phyloP scores from a whole-genome alignment of 192 early-diverging fungal genomes.

The Cetraspora pellucida region DNA sequence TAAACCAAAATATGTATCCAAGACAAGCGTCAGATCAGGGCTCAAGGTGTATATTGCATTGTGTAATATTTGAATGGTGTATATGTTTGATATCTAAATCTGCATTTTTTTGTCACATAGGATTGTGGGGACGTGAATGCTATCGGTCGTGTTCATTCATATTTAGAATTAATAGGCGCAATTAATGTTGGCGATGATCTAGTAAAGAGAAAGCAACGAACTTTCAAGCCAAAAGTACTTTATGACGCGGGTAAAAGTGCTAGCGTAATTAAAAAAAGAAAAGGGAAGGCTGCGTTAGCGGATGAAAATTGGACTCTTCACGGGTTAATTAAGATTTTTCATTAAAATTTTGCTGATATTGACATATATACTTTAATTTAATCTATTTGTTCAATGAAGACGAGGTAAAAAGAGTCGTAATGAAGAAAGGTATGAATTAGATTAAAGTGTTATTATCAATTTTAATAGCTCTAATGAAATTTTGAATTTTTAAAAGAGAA shows the following conservation, averaged over 20 bases:
- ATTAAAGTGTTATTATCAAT: neutral
- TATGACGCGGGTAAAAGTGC: neutral
- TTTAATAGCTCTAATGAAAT: too few relatives aligned
- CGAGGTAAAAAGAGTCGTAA: neutral
- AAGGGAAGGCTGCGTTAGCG: neutral
- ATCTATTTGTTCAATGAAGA: neutral
- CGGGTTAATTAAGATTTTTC: neutral
- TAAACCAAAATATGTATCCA: conserved; percentile 78
- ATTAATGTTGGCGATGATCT: conserved; percentile 72
- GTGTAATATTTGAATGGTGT: neutral
- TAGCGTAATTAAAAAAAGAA: neutral
- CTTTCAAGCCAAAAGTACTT: conserved; percentile 6
- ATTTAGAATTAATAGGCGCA: conserved; percentile 72
- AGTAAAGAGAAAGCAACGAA: neutral
- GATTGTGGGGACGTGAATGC: conserved; percentile 95
- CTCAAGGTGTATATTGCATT: conserved; percentile 49
- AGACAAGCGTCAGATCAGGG: conserved; percentile 73
- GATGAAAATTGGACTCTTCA: neutral
- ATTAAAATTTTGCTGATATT: neutral
- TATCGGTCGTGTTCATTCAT: conserved; percentile 83
- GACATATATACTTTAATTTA: neutral
- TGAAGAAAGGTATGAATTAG: neutral
- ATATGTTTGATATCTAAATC: neutral
- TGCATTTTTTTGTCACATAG: neutral
- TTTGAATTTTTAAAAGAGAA: too few relatives aligned